These are phyloP conservation scores for Tetragonia tetragonoides DNA, from an alignment of 148 eudicot species.

Conservation along the genomic window DNA sequence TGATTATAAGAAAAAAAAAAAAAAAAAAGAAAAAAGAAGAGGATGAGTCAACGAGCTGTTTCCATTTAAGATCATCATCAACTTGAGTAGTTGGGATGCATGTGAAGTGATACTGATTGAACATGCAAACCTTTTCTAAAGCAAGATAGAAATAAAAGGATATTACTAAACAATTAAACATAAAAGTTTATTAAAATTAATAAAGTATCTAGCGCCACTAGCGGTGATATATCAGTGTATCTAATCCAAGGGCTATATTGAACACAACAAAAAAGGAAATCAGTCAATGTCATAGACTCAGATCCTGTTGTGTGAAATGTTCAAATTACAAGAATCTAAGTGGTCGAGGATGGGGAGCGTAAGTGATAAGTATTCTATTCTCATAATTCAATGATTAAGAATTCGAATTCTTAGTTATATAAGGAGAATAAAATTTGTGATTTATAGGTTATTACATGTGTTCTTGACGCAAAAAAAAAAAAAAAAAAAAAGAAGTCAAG, in stretches of 20 bases:
- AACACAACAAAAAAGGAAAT: background rate
- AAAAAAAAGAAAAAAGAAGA: background rate
- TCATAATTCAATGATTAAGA: too few species aligned
- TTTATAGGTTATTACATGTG: too few species aligned
- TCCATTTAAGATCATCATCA: background rate
- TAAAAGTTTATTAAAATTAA: background rate
- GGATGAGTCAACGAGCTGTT: too few species aligned
- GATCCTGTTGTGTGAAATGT: too few species aligned
- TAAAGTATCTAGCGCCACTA: background rate
- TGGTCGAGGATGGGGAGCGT: too few species aligned
- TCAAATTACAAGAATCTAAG: too few species aligned
- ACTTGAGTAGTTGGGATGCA: background rate
- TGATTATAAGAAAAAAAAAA: background rate
- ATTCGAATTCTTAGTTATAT: too few species aligned
- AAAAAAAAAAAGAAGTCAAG: background rate
- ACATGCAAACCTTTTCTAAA: slow-evolving; percentile 12
- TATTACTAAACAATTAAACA: background rate
- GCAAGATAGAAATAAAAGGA: background rate
- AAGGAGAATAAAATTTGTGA: too few species aligned
- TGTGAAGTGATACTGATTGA: slow-evolving; percentile 18
- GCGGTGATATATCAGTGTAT: too few species aligned
- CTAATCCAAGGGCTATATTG: background rate
- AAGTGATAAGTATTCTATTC: too few species aligned
- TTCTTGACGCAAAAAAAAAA: background rate
- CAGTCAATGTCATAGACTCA: background rate